Evolutionary conservation across 2,329 filamentous ascomycete genomes (phyloP).

Genomic region (Tolypocladium endophyticum): DNA sequence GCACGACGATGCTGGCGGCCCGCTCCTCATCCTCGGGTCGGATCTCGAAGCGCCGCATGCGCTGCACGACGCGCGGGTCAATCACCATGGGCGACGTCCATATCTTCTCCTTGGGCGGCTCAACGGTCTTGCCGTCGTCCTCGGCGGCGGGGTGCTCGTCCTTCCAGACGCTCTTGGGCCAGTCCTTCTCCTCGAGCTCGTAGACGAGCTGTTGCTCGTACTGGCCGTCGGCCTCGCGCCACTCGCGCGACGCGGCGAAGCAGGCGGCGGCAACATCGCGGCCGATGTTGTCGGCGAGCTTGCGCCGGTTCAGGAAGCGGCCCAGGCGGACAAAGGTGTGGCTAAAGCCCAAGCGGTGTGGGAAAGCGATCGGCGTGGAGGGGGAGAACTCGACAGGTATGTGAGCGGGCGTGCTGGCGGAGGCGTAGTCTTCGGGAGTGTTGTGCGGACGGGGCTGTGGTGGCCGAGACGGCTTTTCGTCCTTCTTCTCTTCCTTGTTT

Average conservation of each 20-base stretch:
- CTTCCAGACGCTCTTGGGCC: conserved; percentile 71
- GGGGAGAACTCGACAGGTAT: conserved; percentile 66
- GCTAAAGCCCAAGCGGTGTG: conserved; percentile 84
- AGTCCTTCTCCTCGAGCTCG: conserved; percentile 63
- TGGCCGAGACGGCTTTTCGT: conserved; percentile 44
- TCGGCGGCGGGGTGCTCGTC: conserved; percentile 30
- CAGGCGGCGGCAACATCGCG: conserved; percentile 80
- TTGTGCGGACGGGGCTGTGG: conserved; percentile 66
- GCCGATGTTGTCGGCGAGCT: conserved; percentile 79
- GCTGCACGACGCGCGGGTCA: conserved; percentile 62
- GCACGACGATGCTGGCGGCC: conserved; percentile 49
- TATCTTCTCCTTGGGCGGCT: conserved; percentile 52
- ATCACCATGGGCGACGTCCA: conserved; percentile 68
- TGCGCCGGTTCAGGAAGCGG: conserved; percentile 76
- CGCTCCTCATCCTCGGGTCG: conserved; percentile 58
- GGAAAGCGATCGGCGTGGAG: conserved; percentile 62
- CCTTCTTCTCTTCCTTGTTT: conserved; percentile 27
- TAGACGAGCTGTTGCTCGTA: conserved; percentile 44
- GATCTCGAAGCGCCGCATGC: conserved; percentile 75
- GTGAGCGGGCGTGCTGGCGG: conserved; percentile 50
- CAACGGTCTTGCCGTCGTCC: conserved; percentile 24
- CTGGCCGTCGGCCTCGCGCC: conserved; percentile 27
- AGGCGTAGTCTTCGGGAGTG: conserved; percentile 57
- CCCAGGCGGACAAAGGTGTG: conserved; percentile 81
- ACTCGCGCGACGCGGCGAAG: conserved; percentile 48